Percentiles rank a stretch among this genome's conserved stretches.
Conservation (phyloP, 495 filamentous ascomycete genomes). For the Friedmanniomyces endolithicus region DNA sequence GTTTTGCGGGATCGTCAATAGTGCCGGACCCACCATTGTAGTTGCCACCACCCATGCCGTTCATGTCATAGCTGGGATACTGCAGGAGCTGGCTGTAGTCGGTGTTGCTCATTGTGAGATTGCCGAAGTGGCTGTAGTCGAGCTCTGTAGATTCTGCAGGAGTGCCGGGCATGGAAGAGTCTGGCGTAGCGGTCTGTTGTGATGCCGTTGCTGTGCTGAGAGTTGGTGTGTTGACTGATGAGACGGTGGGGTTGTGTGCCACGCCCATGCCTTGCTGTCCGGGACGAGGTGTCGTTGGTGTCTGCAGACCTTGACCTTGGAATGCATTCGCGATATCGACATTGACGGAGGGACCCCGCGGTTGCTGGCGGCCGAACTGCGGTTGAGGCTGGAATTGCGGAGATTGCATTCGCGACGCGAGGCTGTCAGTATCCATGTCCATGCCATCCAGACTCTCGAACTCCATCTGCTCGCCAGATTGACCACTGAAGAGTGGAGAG, state of each 20-base stretch:
- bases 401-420: constrained; percentile 29
- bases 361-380: constrained; percentile 57
- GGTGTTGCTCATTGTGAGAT: constrained; percentile 3
- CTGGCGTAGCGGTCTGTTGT: constrained; percentile 56
- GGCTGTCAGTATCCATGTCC: constrained; percentile 75
- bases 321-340: constrained; percentile 51
- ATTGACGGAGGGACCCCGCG: constrained; percentile 52
- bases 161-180: constrained; percentile 63
- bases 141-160: constrained; percentile 45
- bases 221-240: constrained; percentile 90
- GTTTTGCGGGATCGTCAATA: constrained; percentile 92
- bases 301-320: constrained; percentile 68
- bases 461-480: constrained; percentile 41
- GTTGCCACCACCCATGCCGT: constrained; percentile 20
- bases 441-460: constrained; percentile 86
- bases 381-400: constrained; percentile 43
- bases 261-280: constrained; percentile 48
- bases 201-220: constrained; percentile 43
- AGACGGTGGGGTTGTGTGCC: constrained; percentile 93
- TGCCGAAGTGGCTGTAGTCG: constrained; percentile 21
- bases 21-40: constrained; percentile 41
- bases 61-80: constrained; percentile 18
- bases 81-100: constrained; percentile 17
- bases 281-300: constrained; percentile 73
- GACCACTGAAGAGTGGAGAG: constrained; percentile 19